Evolutionary conservation across 1,139 yeast genomes (phyloP), one percentile per base, ranked within the genome.

Genomic region (Scheffersomyces titani): DNA sequence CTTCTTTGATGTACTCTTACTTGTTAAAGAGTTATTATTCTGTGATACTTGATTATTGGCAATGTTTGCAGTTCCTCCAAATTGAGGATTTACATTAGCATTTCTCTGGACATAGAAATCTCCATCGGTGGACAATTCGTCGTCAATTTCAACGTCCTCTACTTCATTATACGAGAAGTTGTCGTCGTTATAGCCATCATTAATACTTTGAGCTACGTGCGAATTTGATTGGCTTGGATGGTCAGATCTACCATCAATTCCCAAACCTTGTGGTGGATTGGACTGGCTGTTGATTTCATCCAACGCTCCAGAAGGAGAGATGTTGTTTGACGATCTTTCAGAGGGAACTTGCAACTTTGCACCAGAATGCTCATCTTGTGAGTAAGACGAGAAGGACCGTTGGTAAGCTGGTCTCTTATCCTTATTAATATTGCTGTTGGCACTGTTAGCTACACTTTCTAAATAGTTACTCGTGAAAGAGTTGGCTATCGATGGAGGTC

Each of bases 101-200:
- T 51, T 54, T 50, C 58, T 53, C 5, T 54, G 57, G 7, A 59
- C 47, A 50, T 62, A 64, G 45, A 52, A 58, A 22, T 72, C 75
- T 5, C 72, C 78, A 52, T 74, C 80, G 11, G 73, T 73, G 4
- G 76, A 73, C 0, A 65, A 63, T 50, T 72, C 77, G 49, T 74
- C 77, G 54, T 70, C 76, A 40, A 70, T 64, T 20, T 68, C 74
- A 20, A 70, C 74, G 44, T 62, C 66, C 19, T 65, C 68, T 3
- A 70, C 70, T 19, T 73, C 78, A 51, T 73, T 74, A 53, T 70
- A 73, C 19, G 75, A 72, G 57, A 64, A 72, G 18, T 55, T 64
- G 9, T 63, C 66, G 18, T 63, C 67, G 19, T 59, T 60, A 40
- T 62, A 63, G 5, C 56, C 60, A 46, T 63, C 66, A 49, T 60